Evolutionary conservation across 2,329 filamentous ascomycete genomes (phyloP), one percentile per base, ranked within the genome.

Genomic region (Fusarium nygamai): DNA sequence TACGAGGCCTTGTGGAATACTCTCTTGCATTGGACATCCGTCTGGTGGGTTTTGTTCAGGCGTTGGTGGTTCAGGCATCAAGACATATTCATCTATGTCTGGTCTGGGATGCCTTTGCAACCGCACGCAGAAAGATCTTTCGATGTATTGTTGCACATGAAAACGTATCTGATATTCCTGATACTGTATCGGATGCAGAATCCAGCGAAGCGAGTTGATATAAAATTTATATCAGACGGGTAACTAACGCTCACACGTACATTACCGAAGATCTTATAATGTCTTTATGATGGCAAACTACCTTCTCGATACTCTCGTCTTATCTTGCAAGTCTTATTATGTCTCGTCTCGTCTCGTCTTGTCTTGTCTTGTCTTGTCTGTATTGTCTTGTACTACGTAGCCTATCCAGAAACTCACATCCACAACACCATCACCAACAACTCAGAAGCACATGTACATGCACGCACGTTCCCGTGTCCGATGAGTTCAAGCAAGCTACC

Each of bases 391-490:
- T 60, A 41, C 48, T 41, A 48, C 50, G 39, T 56, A 61, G 31
- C 65, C 60, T 63, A 57, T 57, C 41, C 61, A 58, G 46, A 36
- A 27, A 54, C 51, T 29, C 51, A 46, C 22, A n/a, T 36, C 34
- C 19, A 33, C 43, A 38, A 63, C 56, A 51, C 39, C 64, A 53
- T 60, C 62, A 67, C 34, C 63, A 59, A 69, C 61, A 73, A 65
- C 66, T 63, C 72, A 73, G 58, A 43, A 64, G 62, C 63, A 48
- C 48, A 57, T 65, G n/a, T 63, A 67, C 51, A 77, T 31, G 58
- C 65, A 75, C 66, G 74, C 76, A 78, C 71, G 75, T 75, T 78
- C 76, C 76, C 76, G 76, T 77, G 76, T 75, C 76, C 76, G 76
- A 78, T 78, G 74, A 76, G 69, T 69, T 73, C 73, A 78, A 75